Conservation (phyloP, 2,329 filamentous ascomycete genomes). For the Alternaria triticimaculans region DNA sequence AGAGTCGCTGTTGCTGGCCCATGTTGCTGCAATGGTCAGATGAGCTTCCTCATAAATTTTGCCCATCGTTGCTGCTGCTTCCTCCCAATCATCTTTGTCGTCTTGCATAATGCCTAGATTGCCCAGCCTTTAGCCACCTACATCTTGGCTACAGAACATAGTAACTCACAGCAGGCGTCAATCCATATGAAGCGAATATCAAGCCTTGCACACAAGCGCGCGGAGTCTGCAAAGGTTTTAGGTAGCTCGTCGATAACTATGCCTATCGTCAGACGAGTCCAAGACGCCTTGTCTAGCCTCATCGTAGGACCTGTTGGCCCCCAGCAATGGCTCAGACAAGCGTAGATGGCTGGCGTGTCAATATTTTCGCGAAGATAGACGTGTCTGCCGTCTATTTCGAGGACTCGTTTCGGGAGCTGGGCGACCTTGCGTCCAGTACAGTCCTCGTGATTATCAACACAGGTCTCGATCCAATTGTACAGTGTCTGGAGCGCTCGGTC, state of each 20-base stretch:
- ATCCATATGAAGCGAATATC: not conserved
- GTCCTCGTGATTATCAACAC: not conserved
- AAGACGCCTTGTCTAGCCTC: not conserved
- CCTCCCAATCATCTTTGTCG: not conserved
- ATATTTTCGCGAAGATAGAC: not conserved
- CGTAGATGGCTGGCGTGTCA: not conserved
- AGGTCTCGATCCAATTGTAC: not conserved
- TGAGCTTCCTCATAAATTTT: not conserved
- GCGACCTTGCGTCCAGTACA: not conserved
- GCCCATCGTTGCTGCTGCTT: not conserved
- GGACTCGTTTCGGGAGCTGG: not conserved
- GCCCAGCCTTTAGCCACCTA: too few species aligned
- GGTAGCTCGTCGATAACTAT: not conserved
- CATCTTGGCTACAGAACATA: too few species aligned
- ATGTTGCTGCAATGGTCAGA: not conserved
- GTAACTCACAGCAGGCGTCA: not conserved
- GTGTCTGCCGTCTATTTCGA: not conserved
- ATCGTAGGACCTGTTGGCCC: not conserved
- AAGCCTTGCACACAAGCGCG: accelerated
- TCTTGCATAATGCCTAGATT: not conserved
- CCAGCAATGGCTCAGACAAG: constrained; percentile 2
- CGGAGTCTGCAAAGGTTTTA: not conserved
- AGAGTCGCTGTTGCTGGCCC: not conserved
- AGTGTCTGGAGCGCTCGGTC: not conserved
- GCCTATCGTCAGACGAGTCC: accelerated